These are phyloP conservation scores for Leptographium radiaticola DNA, from an alignment of 2,329 filamentous ascomycete species.

Conservation along the genomic window DNA sequence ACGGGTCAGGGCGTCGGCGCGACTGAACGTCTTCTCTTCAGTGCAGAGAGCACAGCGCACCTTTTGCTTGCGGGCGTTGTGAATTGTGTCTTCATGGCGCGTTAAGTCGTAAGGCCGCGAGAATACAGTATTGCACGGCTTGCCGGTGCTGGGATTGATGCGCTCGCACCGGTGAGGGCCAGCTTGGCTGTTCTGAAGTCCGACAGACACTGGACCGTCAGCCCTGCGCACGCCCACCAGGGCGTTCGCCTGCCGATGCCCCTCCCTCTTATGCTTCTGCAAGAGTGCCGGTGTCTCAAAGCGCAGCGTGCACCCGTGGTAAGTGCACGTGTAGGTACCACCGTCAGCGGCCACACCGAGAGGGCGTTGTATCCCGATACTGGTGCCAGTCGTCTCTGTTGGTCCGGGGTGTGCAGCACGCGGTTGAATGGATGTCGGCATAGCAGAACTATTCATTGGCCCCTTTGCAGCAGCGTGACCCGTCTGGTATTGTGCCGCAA, in stretches of 20 bases:
- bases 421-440: slow-evolving; percentile 26
- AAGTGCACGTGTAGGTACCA: slow-evolving; percentile 92
- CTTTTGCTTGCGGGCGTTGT: slow-evolving; percentile 89
- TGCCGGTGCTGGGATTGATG: slow-evolving; percentile 88
- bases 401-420: slow-evolving; percentile 22
- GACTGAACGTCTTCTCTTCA: slow-evolving; percentile 93
- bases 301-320: slow-evolving; percentile 75
- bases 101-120: slow-evolving; percentile 94
- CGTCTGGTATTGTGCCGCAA: slow-evolving; percentile 21
- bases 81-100: slow-evolving; percentile 92
- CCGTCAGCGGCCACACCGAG: slow-evolving; percentile 55
- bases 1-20: slow-evolving; percentile 84
- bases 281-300: slow-evolving; percentile 80
- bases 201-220: slow-evolving; percentile 30
- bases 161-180: slow-evolving; percentile 88
- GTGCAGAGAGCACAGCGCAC: slow-evolving; percentile 86
- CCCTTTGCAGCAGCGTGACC: not conserved
- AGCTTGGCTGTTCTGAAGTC: slow-evolving; percentile 68
- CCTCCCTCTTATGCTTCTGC: slow-evolving; percentile 92
- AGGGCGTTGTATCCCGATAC: slow-evolving; percentile 32
- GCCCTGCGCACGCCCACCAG: slow-evolving; percentile 23
- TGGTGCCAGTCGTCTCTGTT: slow-evolving; percentile 15
- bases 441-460: too few relatives aligned
- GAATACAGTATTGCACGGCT: slow-evolving; percentile 88
- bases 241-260: slow-evolving; percentile 63